Evolutionary conservation across 1,139 yeast genomes (phyloP), one percentile per base, ranked within the genome.

Genomic region (Pichia sp.): DNA sequence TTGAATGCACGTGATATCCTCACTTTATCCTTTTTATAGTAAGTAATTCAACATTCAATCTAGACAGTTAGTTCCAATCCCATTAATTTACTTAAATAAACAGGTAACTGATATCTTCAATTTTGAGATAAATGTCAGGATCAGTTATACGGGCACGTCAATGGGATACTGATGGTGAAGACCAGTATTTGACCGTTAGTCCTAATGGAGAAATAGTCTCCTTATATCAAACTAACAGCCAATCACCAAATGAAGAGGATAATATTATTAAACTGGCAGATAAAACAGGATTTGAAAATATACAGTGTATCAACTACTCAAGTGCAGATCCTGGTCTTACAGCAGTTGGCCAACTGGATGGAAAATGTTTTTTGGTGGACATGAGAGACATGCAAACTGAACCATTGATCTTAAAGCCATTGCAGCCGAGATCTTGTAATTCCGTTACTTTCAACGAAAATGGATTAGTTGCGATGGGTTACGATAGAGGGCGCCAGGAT

Each of bases 401-500:
- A 3, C 52, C 69, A 0, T 52, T 76, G 17, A 68, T 68, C 40
- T 68, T 84, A 24, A 65, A 74, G 36, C 83, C 89, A 0, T 75
- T 78, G 44, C 89, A 81, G 46, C 69, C 75, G 31, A 68, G 95
- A 40, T 80, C 91, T 1, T 83, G 94, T 52, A 86, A 84, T 54
- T 62, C 89, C 1, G 59, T 88, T 3, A 72, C 89, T 2, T 83
- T 88, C 61, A 84, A 77, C 56, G 66, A 70, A 21, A 67, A 69
- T 32, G 84, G 82, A 1, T 60, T 83, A 33, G 64, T 88, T 5
- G 96, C 88, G 0, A 77, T 81, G 22, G 95, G 95, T 0, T 71
- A 81, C 47, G 96, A 88, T 49, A 78, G 85, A 52, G 81, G 84
- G 8, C 69, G 91, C 41, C 85, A 79, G 51, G 95, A 85, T 54